Evolutionary conservation across 345 rosid genomes (phyloP), one percentile per base, ranked within the genome.

Genomic region (Bruguiera parviflora): DNA sequence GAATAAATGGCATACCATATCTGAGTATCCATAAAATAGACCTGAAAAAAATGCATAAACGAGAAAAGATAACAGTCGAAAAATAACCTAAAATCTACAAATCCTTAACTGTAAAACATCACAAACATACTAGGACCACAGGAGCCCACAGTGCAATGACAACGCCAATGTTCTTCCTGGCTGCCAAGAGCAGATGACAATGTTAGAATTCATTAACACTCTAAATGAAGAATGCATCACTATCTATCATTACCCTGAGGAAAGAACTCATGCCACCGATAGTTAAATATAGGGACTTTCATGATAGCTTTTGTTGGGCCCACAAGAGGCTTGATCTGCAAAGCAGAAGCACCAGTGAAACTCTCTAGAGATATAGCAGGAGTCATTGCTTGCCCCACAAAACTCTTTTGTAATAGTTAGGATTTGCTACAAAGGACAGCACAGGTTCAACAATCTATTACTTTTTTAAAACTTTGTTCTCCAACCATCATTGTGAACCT

Each of bases 261-360:
- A 79, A 86, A 86, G 82, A 86, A 84, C 76, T 86, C 87, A 53
- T 84, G 90, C 90, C 90, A 86, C 69, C 76, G 75, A 71, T 78
- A 86, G 68, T 15, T 67, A 22, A 64, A 74, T 70, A 78, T 69
- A 56, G 6, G 79, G 67, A 71, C 61, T 43, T 60, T 74, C 90
- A 86, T 84, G 28, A 84, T 65, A 66, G 71, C 86, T 82, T 82
- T 84, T 70, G 90, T 84, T 77, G 90, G 90, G 65, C 75, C 77
- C 67, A 86, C 85, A 61, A 86, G 88, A 43, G 90, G 87, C 75
- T 79, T 84, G 68, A 86, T 86, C 90, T 86, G 85, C 29, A 27
- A 77, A 25, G 15, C 70, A 70, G 47, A 68, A 43, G 33, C 37
- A 53, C 63, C 16, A 27, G 19, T 56, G 49, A 43, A 43, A 43